Evolutionary conservation across 2,329 filamentous ascomycete species (phyloP), one percentile per base, ranked within the genome.

Genomic region (Pseudogymnoascus sp.): DNA sequence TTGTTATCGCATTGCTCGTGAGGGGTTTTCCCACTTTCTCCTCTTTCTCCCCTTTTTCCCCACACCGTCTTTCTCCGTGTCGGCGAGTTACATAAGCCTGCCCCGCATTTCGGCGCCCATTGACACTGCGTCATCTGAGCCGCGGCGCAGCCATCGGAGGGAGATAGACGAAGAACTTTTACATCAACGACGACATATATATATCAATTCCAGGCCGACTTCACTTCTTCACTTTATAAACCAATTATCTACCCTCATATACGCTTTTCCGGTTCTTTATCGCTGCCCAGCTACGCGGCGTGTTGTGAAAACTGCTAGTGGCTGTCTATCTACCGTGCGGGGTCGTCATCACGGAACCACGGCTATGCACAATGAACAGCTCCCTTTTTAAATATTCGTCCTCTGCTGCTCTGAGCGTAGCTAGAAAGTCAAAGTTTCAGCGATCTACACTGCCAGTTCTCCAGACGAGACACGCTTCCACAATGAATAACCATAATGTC

Each of bases 401-500:
- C 4, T 56, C 28, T 12, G n/a, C n/a, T 56, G 46, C 25, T 34
- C n/a, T 31, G 11, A n/a, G 46, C 18, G 46, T 56, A 18, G 46
- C 46, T 56, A 8, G 25, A 34, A 56, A 56, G 28, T 56, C 46
- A 3, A 28, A 56, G 34, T 64, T 64, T 38, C 62, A 64, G 37
- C 59, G 21, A 46, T 61, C 31, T 53, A 61, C 59, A 21, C 38
- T 64, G 16, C 62, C 62, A 56, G 23, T 60, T 34, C 59, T 64
- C 34, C 37, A 60, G 42, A 37, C 59, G 21, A 25, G 62, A 50
- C 28, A 14, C 10, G 62, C 62, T 23, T 64, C 62, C 40, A 64
- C 36, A 11, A 64, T 64, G 62, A 34, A 40, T 61, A 46, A 60
- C 36, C 62, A 64, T 37, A 46, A 28, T 61, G 59, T 64, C 23